Percentiles rank a stretch among this genome's conserved stretches.
These are phyloP conservation scores for Thelephora aurantiotincta DNA, from an alignment of 768 basidiomycete genomes.

Conservation along the genomic window DNA sequence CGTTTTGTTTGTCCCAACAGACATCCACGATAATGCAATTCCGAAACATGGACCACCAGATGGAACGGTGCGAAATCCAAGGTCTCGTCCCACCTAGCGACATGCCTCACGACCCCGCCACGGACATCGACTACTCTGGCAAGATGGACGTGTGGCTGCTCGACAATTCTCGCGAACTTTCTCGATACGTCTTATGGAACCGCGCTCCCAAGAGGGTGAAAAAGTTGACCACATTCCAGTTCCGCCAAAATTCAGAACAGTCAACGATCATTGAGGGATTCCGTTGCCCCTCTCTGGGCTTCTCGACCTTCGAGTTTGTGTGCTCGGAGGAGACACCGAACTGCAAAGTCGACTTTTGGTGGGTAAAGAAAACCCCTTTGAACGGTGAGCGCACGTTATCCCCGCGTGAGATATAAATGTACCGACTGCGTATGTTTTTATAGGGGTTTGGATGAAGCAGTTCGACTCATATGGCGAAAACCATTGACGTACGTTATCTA, in stretches of 20 bases:
- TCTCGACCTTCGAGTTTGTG: slow-evolving; percentile 6
- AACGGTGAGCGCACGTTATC: too few relatives aligned
- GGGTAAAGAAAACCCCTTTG: background rate
- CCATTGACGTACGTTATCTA: too few relatives aligned
- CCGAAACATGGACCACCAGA: slow-evolving; percentile 9
- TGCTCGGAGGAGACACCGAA: background rate
- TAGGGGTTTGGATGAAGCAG: too few relatives aligned
- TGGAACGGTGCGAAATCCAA: slow-evolving; percentile 8
- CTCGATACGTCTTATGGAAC: slow-evolving; percentile 3
- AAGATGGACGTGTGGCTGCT: slow-evolving; percentile 8
- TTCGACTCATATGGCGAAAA: too few relatives aligned
- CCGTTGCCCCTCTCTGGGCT: slow-evolving; percentile 4
- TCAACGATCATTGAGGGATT: slow-evolving; percentile 2
- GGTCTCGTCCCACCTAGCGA: background rate
- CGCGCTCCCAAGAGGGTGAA: slow-evolving; percentile 2
- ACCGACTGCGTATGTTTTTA: too few relatives aligned
- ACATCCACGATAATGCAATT: slow-evolving; percentile 5
- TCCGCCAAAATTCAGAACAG: background rate
- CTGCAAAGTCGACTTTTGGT: slow-evolving; percentile 8
- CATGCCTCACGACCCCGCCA: slow-evolving; percentile 1
- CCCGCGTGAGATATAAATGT: too few relatives aligned
- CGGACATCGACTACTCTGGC: background rate
- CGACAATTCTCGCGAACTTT: slow-evolving; percentile 3
- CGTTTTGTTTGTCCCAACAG: background rate
- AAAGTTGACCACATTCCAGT: slow-evolving; percentile 5